Conservation (phyloP, 495 filamentous ascomycete genomes). For the Cercophora samala region DNA sequence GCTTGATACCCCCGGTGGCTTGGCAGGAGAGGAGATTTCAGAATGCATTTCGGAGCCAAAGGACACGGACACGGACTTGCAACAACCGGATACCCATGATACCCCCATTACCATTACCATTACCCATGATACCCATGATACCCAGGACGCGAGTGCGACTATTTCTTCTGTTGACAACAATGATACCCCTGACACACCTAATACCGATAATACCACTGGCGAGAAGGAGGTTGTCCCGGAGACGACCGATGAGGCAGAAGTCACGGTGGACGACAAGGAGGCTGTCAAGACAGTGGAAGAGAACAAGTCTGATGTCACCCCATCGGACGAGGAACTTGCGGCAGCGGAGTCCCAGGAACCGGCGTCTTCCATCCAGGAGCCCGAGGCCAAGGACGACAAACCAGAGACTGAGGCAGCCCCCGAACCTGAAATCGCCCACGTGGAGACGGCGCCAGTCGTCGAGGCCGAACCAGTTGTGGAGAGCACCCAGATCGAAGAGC, state of each 20-base stretch:
- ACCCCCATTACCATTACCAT: constrained; percentile 6
- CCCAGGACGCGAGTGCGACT: constrained; percentile 21
- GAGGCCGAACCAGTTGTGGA: background rate
- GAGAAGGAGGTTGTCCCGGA: constrained; percentile 11
- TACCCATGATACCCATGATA: constrained; percentile 16
- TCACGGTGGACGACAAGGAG: background rate
- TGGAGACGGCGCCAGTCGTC: background rate
- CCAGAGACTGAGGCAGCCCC: background rate
- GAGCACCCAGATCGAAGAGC: background rate
- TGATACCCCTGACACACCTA: constrained; percentile 19
- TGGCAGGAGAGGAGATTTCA: constrained; percentile 29
- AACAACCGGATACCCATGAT: constrained; percentile 22
- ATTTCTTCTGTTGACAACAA: constrained; percentile 16
- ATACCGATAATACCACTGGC: constrained; percentile 19
- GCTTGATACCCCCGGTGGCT: constrained; percentile 33
- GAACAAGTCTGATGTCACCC: background rate
- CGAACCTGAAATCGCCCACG: background rate
- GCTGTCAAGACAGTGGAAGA: background rate
- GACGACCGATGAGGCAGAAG: constrained; percentile 10
- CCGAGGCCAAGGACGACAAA: background rate
- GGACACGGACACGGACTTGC: constrained; percentile 27
- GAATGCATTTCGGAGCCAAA: constrained; percentile 34
- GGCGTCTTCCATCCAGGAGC: background rate
- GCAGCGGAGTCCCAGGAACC: constrained; percentile 1
- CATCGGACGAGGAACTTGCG: background rate